Evolutionary conservation across 306 rosid genomes (phyloP).

Genomic region (Sesbania bispinosa): DNA sequence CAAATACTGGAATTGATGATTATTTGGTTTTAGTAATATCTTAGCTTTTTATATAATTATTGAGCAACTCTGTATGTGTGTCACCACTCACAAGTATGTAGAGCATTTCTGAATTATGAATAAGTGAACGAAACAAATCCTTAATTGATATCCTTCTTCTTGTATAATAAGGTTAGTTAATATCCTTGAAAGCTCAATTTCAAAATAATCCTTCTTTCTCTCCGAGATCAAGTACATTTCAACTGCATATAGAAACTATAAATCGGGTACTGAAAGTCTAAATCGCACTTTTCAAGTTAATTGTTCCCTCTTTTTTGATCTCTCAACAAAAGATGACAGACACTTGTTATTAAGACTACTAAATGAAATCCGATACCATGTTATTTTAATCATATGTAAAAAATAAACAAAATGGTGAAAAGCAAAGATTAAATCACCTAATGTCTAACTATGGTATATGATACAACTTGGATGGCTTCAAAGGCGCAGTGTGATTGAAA

Average conservation of each 20-base stretch:
- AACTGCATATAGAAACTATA: neutral
- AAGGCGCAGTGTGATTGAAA: slow-evolving; percentile 60
- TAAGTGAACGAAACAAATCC: no score
- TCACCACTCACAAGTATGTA: no score
- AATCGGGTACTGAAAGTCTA: neutral
- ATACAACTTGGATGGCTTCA: slow-evolving; percentile 72
- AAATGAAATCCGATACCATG: neutral
- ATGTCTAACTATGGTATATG: slow-evolving; percentile 48
- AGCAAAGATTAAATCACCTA: neutral
- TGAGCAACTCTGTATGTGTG: no score
- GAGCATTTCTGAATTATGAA: no score
- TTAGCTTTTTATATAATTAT: no score
- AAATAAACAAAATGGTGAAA: neutral
- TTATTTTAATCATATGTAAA: neutral
- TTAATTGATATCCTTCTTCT: neutral
- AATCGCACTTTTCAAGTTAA: no score
- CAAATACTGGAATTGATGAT: no score
- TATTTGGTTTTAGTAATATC: no score
- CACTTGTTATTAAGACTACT: neutral
- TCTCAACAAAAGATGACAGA: neutral
- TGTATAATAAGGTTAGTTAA: neutral
- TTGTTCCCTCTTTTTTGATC: no score
- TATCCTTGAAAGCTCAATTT: neutral
- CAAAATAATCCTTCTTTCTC: neutral
- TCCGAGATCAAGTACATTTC: neutral